Conservation (phyloP, 1,139 yeast genomes). For the Hansenula anomala region DNA sequence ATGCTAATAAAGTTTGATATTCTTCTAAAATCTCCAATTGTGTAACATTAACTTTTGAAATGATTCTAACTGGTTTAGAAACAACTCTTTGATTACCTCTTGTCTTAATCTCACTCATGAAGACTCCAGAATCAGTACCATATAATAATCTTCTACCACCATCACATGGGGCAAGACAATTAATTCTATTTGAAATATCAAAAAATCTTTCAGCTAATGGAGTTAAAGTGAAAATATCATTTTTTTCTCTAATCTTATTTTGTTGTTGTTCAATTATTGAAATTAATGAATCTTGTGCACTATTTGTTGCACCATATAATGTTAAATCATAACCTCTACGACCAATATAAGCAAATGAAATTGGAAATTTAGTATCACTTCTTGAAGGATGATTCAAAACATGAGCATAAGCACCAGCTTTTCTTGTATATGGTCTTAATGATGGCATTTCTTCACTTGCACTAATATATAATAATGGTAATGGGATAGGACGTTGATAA, state of each 20-base stretch:
- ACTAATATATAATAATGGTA: slow-evolving; percentile 74
- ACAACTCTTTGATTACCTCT: slow-evolving; percentile 40
- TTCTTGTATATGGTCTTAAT: slow-evolving; percentile 37
- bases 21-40: slow-evolving; percentile 93
- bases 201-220: slow-evolving; percentile 73
- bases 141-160: slow-evolving; percentile 89
- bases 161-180: slow-evolving; percentile 91
- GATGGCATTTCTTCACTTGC: slow-evolving; percentile 77
- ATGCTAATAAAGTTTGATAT: slow-evolving; percentile 74
- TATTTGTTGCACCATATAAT: slow-evolving; percentile 56
- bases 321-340: slow-evolving; percentile 52
- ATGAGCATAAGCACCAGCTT: slow-evolving; percentile 35
- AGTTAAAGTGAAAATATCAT: slow-evolving; percentile 76
- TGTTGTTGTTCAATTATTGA: slow-evolving; percentile 82
- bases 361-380: slow-evolving; percentile 21
- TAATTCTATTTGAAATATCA: slow-evolving; percentile 67
- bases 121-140: slow-evolving; percentile 91
- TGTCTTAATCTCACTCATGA: slow-evolving; percentile 56
- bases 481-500: slow-evolving; percentile 87
- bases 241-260: slow-evolving; percentile 59
- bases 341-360: slow-evolving; percentile 42
- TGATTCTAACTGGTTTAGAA: slow-evolving; percentile 72
- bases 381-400: slow-evolving; percentile 27
- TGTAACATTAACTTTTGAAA: slow-evolving; percentile 71
- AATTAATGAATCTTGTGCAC: slow-evolving; percentile 75